These are phyloP conservation scores for Salix udensis DNA, from an alignment of 345 rosid genomes.

Conservation along the genomic window DNA sequence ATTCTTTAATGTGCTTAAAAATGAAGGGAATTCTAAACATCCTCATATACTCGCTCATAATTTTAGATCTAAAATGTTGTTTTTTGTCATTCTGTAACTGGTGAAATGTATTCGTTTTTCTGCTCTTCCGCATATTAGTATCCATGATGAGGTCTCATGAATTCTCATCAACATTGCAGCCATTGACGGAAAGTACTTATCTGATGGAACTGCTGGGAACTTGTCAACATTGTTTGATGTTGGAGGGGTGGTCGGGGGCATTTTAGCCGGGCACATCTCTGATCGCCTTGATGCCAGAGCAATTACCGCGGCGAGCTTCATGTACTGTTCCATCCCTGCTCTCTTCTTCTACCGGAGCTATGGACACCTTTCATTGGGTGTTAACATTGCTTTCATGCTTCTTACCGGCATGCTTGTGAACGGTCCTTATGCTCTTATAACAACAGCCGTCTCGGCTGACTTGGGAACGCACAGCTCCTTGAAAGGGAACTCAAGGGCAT, in stretches of 20 bases:
- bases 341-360: slow-evolving; percentile 76
- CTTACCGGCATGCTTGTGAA: slow-evolving; percentile 85
- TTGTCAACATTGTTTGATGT: slow-evolving; percentile 86
- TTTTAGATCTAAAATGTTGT: not conserved
- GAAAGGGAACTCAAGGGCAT: slow-evolving; percentile 78
- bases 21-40: not conserved
- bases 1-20: not conserved
- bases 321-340: slow-evolving; percentile 89
- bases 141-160: not conserved
- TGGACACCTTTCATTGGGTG: slow-evolving; percentile 60
- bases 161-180: slow-evolving; percentile 38
- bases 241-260: slow-evolving; percentile 95
- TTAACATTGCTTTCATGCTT: slow-evolving; percentile 69
- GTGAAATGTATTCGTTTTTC: not conserved
- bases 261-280: slow-evolving; percentile 88
- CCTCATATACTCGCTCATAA: not conserved
- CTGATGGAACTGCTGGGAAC: slow-evolving; percentile 70
- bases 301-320: slow-evolving; percentile 86
- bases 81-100: not conserved
- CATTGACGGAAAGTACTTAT: slow-evolving; percentile 74
- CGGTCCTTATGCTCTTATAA: slow-evolving; percentile 90
- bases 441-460: slow-evolving; percentile 95
- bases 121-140: not conserved
- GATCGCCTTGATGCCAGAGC: slow-evolving; percentile 80
- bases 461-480: slow-evolving; percentile 91